Evolutionary conservation across 1,139 yeast species (phyloP), one percentile per base, ranked within the genome.

Genomic region (Pichia sp.): DNA sequence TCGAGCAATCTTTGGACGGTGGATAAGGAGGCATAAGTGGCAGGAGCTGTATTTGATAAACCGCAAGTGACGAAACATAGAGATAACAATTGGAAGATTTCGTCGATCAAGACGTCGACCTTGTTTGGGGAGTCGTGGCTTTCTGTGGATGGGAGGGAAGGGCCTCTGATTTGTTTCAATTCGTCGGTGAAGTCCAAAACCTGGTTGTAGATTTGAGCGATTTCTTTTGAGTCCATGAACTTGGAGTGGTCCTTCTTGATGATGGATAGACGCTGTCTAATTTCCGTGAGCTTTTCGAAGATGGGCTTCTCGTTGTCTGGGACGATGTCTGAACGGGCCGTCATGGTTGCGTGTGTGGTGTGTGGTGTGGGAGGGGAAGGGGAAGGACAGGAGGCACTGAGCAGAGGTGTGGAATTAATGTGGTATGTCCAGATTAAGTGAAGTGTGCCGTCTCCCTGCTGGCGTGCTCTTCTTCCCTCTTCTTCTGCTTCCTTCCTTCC

Each of bases 11-110:
- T 80, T 67, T 82, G 82, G 11, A 93, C 96, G 0, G 97, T 88
- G 39, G 90, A 76, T 42, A 91, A 71, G 8, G 96, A 86, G 9
- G 96, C 90, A 67, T 86, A 93, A 1, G 96, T 88, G 3, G 97
- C 96, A 1, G 97, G 96, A 1, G 96, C 96, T 38, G 88, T 79
- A 57, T 89, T 84, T 47, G 85, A 85, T 57, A 89, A 73, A 3
- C 99, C 99, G 53, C 94, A 94, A 1, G 98, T 88, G 56, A 91
- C 78, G 65, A 90, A 87, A 54, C 95, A 86, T 47, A 93, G 71
- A 14, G 96, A 85, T 43, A 91, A 70, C 45, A 93, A 71, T 65
- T 91, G 96, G 74, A 93, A 87, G 22, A 85, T 85, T 59, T 93
- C 98, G 63, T 89, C 96, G 35, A 87, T 73, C n/a, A 86, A 73